Evolutionary conservation across 2,329 filamentous ascomycete species (phyloP).

Genomic region (Sclerotinia sclerotiorum): DNA sequence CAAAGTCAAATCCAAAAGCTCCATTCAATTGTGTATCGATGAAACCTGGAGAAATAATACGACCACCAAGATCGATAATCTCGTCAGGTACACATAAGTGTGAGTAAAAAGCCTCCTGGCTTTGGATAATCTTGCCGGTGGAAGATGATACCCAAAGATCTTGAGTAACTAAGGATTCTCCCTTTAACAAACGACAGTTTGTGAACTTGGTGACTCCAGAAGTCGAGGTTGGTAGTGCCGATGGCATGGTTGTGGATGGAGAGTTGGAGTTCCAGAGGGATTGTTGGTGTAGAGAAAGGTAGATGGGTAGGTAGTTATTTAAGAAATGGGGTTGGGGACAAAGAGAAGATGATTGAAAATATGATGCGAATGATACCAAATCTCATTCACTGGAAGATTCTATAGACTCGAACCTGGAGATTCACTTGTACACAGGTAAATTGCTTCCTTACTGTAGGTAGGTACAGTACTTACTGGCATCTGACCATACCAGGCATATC

Average conservation of each 20-base stretch:
- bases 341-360: constrained; percentile 4
- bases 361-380: not conserved
- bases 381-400: constrained; percentile 13
- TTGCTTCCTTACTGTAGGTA: not conserved
- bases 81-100: constrained; percentile 68
- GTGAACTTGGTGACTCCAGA: constrained; percentile 79
- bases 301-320: not conserved
- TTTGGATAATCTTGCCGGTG: constrained; percentile 79
- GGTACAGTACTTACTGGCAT: not conserved
- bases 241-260: constrained; percentile 43
- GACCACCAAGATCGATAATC: constrained; percentile 76
- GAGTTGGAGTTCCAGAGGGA: not conserved
- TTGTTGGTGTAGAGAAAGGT: not conserved
- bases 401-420: not conserved
- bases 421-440: not conserved
- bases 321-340: not conserved
- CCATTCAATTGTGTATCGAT: constrained; percentile 93
- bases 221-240: constrained; percentile 34
- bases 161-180: constrained; percentile 63
- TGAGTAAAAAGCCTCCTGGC: constrained; percentile 66
- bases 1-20: constrained; percentile 91
- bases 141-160: constrained; percentile 87
- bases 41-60: constrained; percentile 80
- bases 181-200: constrained; percentile 77
- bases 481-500: not conserved